Evolutionary conservation across 208 protist genomes (phyloP), one percentile per base, ranked within the genome.

Genomic region (Herpetomonas samuelpessoai): DNA sequence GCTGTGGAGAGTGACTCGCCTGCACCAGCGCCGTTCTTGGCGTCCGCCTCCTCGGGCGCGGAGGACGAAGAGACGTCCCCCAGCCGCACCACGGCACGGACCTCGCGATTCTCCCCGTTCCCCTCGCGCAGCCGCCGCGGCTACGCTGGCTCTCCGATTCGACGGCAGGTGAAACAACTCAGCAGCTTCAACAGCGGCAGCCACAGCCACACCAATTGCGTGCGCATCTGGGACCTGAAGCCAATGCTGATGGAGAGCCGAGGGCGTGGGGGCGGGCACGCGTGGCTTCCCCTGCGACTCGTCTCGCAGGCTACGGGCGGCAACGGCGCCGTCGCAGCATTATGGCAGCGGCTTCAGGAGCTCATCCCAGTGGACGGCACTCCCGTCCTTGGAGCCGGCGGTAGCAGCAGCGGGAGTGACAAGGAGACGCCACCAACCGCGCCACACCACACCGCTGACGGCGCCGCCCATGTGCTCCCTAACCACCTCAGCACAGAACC

Each of bases 171-270:
- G 35, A 41, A 41, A 41, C 35, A 41, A 14, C 35, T 41, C 9
- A 41, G 48, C 25, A 29, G 48, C 48, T 31, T 14, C 21, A 29
- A 25, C n/a, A 25, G 62, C n/a, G 59, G 62, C 1, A 71, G 79
- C 14, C 74, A 86, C 63, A 57, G 50, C 19, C 64, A 82, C 68
- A 64, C 68, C 27, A 46, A 45, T 41, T 74, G 71, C 46, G 74
- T 86, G 10, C 71, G 65, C 29, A 74, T 86, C 22, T 86, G 79
- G 79, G 79, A 86, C 61, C 61, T 86, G 28, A 86, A 86, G 65
- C 71, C 79, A 45, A 61, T 79, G 39, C 72, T 86, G 46, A 82
- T 82, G 74, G 74, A 82, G 62, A 68, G 68, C 18, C 74, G 75
- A 19, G 66, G 64, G 12, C 62, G 52, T 22, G 66, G 68, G 4